These are phyloP conservation scores for Hypoxylon perforatum DNA, from an alignment of 495 filamentous ascomycete species.

Conservation along the genomic window DNA sequence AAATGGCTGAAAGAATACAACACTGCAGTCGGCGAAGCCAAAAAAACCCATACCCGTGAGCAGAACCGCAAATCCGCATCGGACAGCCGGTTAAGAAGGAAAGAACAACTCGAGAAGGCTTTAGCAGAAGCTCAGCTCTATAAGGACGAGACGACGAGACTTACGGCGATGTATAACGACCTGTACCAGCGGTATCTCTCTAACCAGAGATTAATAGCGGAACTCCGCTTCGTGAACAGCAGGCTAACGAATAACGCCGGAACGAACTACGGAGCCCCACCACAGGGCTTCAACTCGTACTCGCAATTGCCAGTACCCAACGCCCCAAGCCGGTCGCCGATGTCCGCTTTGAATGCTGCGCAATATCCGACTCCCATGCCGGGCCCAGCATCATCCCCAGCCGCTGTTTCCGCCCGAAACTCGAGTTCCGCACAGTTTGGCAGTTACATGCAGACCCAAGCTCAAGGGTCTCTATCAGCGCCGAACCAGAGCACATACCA, in stretches of 20 bases:
- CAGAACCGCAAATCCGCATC: conserved; percentile 21
- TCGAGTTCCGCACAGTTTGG: too few relatives aligned
- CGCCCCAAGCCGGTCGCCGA: background rate
- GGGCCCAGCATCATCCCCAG: background rate
- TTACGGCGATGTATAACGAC: too few relatives aligned
- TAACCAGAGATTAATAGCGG: too few relatives aligned
- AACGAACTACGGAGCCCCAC: background rate
- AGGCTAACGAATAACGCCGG: too few relatives aligned
- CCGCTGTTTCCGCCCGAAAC: too few relatives aligned
- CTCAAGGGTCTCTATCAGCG: too few relatives aligned
- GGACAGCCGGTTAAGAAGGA: conserved; percentile 15
- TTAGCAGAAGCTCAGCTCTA: too few relatives aligned
- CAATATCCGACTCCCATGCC: background rate
- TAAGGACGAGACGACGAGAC: too few relatives aligned
- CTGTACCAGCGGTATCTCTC: too few relatives aligned
- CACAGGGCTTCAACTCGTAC: background rate
- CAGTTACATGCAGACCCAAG: too few relatives aligned
- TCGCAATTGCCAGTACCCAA: background rate
- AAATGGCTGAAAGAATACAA: conserved; percentile 1
- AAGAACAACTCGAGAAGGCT: background rate
- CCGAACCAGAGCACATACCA: too few relatives aligned
- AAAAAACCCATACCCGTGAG: conserved; percentile 1
- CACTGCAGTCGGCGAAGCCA: background rate
- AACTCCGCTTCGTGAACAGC: too few relatives aligned
- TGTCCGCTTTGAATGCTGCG: background rate